Conservation (phyloP, 805 yeast genomes). For the Wickerhamiella brachini region DNA sequence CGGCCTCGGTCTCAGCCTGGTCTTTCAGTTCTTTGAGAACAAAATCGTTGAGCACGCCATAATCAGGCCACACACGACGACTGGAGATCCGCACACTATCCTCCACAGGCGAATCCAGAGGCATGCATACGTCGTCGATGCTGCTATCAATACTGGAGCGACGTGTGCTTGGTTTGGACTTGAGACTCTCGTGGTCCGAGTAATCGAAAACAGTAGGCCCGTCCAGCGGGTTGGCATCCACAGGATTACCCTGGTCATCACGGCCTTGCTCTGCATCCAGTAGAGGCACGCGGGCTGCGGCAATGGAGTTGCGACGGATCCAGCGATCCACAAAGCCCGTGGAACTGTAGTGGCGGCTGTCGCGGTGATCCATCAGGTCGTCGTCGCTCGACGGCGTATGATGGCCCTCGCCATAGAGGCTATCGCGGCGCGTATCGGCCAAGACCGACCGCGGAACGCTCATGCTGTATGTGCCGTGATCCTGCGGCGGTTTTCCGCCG, state of each 20-base stretch:
- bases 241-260: background rate
- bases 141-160: conserved; percentile 51
- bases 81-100: conserved; percentile 15
- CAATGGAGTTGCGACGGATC: conserved; percentile 14
- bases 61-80: conserved; percentile 69
- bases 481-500: background rate
- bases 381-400: background rate
- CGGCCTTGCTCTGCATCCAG: conserved; percentile 6
- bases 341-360: background rate
- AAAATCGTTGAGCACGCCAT: conserved; percentile 59
- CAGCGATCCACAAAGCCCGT: conserved; percentile 17
- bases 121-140: conserved; percentile 84
- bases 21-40: conserved; percentile 52
- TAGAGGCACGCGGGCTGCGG: conserved; percentile 3
- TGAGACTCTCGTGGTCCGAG: conserved; percentile 14
- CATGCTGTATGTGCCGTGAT: background rate
- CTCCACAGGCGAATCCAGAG: conserved; percentile 36
- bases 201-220: conserved; percentile 8
- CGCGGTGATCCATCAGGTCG: conserved; percentile 1
- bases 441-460: background rate
- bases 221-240: background rate
- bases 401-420: background rate
- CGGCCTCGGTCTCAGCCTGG: conserved; percentile 21
- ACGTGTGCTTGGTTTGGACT: conserved; percentile 51
- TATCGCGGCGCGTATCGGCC: background rate